Evolutionary conservation across 2,329 filamentous ascomycete genomes (phyloP), one percentile per base, ranked within the genome.

Genomic region (Cladosporium sp.): DNA sequence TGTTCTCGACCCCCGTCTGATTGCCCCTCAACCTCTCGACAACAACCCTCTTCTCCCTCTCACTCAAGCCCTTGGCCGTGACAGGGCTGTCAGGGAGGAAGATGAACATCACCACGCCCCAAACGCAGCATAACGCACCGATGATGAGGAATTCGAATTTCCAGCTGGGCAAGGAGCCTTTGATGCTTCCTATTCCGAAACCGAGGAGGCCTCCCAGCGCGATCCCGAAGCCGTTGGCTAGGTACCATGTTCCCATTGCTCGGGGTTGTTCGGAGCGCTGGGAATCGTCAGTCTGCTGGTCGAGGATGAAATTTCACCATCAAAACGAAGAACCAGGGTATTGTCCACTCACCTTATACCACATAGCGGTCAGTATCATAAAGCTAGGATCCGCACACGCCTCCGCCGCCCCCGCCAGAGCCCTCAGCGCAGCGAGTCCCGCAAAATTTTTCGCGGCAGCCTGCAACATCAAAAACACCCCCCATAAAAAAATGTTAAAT

Each of bases 91-190:
- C 60, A 1, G 61, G 61, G 4, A 63, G 40, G 55, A 62, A 58
- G 16, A 64, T 56, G 43, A 53, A 50, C 60, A 84, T 77, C 9
- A 80, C 66, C 7, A 84, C 72, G 1, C 78, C 83, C 76, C 82
- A 85, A 11, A 71, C 51, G 13, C 77, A 71, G 51, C 80, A 84
- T 9, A 84, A 69, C 1, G 78, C 61, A 3, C 72, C 71, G 3
- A 72, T 81, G n/a, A 86, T 76, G 13, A 87, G 66, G 60, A 86
- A 86, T 49, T 86, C 82, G 55, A 83, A 86, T 59, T 79, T 80
- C 60, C 83, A 86, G 0, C 76, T 78, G 0, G 76, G 71, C 16
- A 85, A 69, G 1, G 72, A 68, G 12, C 78, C 79, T 33, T 72
- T 69, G 55, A 81, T 80, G 54, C 82, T 72, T 1, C 82, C 81